A percentile compares a stretch with the other conserved stretches of the same genome.
phyloP scores from a whole-genome alignment of 768 basidiomycete genomes.

The Suillus sp. region DNA sequence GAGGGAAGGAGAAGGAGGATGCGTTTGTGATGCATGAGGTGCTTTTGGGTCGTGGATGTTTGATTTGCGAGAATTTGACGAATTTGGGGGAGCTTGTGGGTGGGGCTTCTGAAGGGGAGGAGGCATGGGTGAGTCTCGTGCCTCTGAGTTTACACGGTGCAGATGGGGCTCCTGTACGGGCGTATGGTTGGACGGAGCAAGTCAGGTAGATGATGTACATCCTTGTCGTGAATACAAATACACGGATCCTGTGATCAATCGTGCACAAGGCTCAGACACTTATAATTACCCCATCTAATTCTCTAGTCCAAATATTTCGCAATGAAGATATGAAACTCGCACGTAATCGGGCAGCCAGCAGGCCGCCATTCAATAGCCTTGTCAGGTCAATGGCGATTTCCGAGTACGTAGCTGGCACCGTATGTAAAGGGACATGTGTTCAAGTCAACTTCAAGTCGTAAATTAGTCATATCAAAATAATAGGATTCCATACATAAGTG shows the following conservation, averaged over 20 bases:
- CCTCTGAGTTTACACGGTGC: slow-evolving; percentile 59
- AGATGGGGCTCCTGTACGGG: slow-evolving; percentile 75
- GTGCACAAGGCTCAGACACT: background rate
- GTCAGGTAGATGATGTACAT: background rate
- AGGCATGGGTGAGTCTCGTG: slow-evolving; percentile 53
- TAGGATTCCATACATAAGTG: background rate
- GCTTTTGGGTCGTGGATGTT: slow-evolving; percentile 58
- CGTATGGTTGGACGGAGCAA: slow-evolving; percentile 52
- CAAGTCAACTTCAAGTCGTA: background rate
- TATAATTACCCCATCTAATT: background rate
- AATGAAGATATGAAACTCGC: background rate
- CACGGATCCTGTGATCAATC: background rate
- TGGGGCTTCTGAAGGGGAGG: slow-evolving; percentile 17
- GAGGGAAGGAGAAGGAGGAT: slow-evolving; percentile 13
- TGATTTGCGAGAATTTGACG: slow-evolving; percentile 73
- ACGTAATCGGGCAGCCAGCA: background rate
- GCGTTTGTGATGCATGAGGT: slow-evolving; percentile 57
- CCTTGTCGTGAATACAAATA: background rate
- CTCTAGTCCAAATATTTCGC: background rate
- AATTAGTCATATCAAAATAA: slow-evolving; percentile 1
- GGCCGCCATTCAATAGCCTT: background rate
- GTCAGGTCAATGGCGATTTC: background rate
- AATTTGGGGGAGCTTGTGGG: slow-evolving; percentile 47
- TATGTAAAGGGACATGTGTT: background rate
- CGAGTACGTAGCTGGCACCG: background rate